Base-by-base conservation (phyloP, 805 yeast genomes). In the Candida pseudoglaebosa region DNA sequence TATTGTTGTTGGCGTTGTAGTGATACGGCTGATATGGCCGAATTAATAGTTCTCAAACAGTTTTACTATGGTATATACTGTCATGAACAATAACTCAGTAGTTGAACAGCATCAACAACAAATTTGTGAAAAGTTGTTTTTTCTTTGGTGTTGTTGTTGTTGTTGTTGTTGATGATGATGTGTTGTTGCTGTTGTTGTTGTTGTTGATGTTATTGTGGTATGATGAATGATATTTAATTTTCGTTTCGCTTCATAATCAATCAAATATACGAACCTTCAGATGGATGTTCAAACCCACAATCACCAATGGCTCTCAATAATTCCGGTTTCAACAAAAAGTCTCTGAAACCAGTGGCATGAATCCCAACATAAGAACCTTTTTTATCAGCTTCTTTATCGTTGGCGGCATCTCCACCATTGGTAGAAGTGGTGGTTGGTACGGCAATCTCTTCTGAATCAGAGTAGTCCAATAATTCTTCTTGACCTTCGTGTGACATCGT, bases 281-380 rank as follows among this genome's bases (percentile, higher is more conserved):
- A 88, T 50, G 99, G 99, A 73, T 91, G 99, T 75, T 91, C 99
- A 63, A 91, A 91, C 75, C 99, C 99, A 75, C 97, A 89, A 70
- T 91, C 99, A 52, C 90, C 95, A 61, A 91, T 91, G 49, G 99
- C 99, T 71, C 99, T 84, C 57, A 91, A 77, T 53, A 91, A 77
- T 72, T 93, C 99, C 22, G 98, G 97, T 73, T 93, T 93, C 67
- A 91, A 78, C 59, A 93, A 72, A 70, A 91, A 91, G 71, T 93
- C 99, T 70, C 95, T 87, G 82, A 93, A 91, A 63, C 97, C 97
- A 48, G 98, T 91, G 49, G 98, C 91, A 68, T 93, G 98, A 55
- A 89, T 86, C 59, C 98, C 98, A 44, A 90, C 98, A 56, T 93
- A 93, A 32, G 97, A 88, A 60, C 98, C 98, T 71, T 91, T 91